A percentile compares a stretch with the other conserved stretches of the same genome.
Conservation (phyloP, 305 asterid species). For the Fraxinus dipetala region DNA sequence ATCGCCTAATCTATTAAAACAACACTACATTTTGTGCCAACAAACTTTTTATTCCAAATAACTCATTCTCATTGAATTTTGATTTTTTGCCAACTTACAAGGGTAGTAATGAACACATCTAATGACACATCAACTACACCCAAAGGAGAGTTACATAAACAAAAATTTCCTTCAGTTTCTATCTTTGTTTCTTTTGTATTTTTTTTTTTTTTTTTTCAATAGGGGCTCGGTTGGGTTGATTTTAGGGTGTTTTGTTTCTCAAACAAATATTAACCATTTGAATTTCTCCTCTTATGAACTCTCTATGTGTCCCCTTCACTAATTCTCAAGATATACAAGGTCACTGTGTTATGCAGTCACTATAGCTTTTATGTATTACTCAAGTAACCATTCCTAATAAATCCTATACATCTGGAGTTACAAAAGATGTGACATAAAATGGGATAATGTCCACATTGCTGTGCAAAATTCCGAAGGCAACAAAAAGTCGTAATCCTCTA, state of each 20-base stretch:
- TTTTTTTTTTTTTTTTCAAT: not conserved
- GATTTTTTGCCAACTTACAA: not conserved
- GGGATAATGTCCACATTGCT: not conserved
- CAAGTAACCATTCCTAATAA: not conserved
- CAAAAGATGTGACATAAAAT: not conserved
- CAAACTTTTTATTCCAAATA: not conserved
- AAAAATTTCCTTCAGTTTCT: not conserved
- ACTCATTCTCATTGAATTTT: not conserved
- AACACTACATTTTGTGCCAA: not conserved
- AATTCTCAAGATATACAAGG: not conserved
- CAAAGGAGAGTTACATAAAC: not conserved
- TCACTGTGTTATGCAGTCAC: not conserved
- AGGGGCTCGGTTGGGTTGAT: not conserved
- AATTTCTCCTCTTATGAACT: not conserved
- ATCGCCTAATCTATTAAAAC: not conserved
- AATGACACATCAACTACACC: not conserved
- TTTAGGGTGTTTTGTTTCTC: not conserved
- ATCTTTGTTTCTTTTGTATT: not conserved
- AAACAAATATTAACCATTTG: not conserved
- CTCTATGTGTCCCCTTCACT: not conserved
- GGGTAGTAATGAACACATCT: not conserved
- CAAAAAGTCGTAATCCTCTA: not conserved
- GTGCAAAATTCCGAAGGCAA: not conserved
- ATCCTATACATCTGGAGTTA: not conserved
- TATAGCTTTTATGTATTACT: not conserved